A percentile compares a stretch with the other conserved stretches of the same genome.
phyloP scores from a whole-genome alignment of 2,329 filamentous ascomycete species.

The Stenocarpella maydis region DNA sequence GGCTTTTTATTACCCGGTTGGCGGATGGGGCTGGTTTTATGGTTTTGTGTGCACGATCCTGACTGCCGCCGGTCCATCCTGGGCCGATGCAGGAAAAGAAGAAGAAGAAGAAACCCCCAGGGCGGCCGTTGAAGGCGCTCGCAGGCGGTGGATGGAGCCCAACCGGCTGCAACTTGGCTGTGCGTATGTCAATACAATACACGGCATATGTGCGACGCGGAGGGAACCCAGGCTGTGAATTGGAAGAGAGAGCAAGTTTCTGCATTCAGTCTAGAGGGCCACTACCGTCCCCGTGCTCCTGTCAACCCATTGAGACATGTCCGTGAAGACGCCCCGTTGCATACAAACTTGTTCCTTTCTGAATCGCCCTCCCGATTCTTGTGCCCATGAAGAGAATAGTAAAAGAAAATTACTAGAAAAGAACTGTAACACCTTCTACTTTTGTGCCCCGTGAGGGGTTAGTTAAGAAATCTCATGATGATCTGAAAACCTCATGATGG shows the following conservation, averaged over 20 bases:
- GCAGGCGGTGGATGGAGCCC: background rate
- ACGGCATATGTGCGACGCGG: background rate
- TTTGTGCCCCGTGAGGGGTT: conserved; percentile 31
- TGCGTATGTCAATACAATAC: conserved; percentile 2
- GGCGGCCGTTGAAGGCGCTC: background rate
- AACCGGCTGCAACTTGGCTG: background rate
- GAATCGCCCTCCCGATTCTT: conserved; percentile 3
- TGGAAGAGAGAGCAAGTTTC: background rate
- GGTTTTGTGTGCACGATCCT: background rate
- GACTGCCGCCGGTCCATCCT: background rate
- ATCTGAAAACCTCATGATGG: conserved; percentile 20
- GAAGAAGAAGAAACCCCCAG: background rate
- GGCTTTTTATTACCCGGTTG: conserved; percentile 29
- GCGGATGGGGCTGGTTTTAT: conserved; percentile 10
- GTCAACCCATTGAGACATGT: background rate
- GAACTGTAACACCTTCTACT: conserved; percentile 31
- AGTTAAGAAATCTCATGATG: conserved; percentile 21
- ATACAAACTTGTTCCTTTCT: conserved; percentile 23
- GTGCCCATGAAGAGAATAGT: conserved; percentile 1
- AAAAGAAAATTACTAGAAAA: conserved; percentile 28
- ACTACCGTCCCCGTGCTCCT: conserved; percentile 22
- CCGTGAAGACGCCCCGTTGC: conserved; percentile 16
- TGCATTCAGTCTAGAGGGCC: conserved; percentile 29
- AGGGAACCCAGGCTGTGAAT: background rate
- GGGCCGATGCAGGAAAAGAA: background rate